A percentile compares a stretch with the other conserved stretches of the same genome.
These are phyloP conservation scores for Beta vulgaris DNA, from an alignment of 148 eudicot species.

Conservation along the genomic window DNA sequence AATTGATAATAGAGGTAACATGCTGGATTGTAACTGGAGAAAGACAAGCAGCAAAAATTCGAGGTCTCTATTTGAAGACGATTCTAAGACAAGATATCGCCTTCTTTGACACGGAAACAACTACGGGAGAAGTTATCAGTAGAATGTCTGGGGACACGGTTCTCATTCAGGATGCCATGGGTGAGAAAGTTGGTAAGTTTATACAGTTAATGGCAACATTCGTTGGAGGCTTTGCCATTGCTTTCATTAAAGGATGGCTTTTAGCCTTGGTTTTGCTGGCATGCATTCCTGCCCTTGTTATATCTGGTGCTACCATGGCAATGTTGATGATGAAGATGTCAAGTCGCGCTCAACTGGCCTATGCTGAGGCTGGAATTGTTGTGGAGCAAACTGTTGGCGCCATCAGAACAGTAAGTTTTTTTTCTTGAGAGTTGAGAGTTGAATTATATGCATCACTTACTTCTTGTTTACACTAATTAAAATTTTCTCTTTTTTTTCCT, in stretches of 20 bases:
- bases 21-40: conserved; percentile 93
- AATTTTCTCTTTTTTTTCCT: neutral
- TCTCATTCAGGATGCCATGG: conserved; percentile 93
- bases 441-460: neutral
- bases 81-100: conserved; percentile 76
- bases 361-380: conserved; percentile 74
- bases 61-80: conserved; percentile 69
- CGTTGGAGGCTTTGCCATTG: conserved; percentile 63
- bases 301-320: conserved; percentile 52
- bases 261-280: conserved; percentile 58
- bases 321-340: conserved; percentile 60
- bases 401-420: conserved; percentile 68
- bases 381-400: conserved; percentile 78
- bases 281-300: conserved; percentile 58
- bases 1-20: conserved; percentile 53
- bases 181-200: conserved; percentile 88
- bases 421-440: neutral
- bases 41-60: conserved; percentile 70
- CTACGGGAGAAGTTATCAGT: conserved; percentile 79
- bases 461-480: neutral
- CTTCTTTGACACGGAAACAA: conserved; percentile 86
- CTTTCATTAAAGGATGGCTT: conserved; percentile 75
- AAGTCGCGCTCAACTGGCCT: conserved; percentile 61
- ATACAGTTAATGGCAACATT: conserved; percentile 63
- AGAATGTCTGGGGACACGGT: conserved; percentile 92